Conservation (phyloP, 306 rosid genomes). For the Sicyos baderoa region DNA sequence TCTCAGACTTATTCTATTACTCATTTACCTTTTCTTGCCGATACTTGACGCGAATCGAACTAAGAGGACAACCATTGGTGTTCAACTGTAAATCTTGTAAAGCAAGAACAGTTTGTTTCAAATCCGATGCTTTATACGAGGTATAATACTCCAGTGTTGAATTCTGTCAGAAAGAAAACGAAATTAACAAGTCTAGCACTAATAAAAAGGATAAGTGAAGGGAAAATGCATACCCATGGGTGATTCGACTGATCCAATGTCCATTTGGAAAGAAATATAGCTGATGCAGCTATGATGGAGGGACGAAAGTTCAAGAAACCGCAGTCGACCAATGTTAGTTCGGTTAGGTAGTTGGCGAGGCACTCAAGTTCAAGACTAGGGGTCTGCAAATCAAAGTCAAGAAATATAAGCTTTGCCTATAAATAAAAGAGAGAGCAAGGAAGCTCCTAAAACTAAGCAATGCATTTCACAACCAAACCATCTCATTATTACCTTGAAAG, state of each 20-base stretch:
- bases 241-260: constrained; percentile 67
- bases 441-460: constrained; percentile 11
- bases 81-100: constrained; percentile 71
- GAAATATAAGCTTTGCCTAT: constrained; percentile 16
- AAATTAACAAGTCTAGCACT: constrained; percentile 15
- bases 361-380: constrained; percentile 78
- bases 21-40: constrained; percentile 58
- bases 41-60: constrained; percentile 58
- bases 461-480: neutral
- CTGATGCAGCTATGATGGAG: constrained; percentile 82
- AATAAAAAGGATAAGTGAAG: constrained; percentile 8
- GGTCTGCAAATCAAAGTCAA: constrained; percentile 35
- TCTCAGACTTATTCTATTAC: neutral
- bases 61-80: constrained; percentile 49
- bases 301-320: constrained; percentile 70
- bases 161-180: constrained; percentile 43
- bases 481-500: constrained; percentile 50
- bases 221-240: constrained; percentile 73
- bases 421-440: constrained; percentile 13
- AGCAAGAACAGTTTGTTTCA: constrained; percentile 61
- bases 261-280: constrained; percentile 86
- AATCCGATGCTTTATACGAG: constrained; percentile 55
- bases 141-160: constrained; percentile 73
- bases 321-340: constrained; percentile 60
- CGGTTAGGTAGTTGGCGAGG: constrained; percentile 79